A percentile compares a stretch with the other conserved stretches of the same genome.
Evolutionary conservation across 768 basidiomycete genomes (phyloP).

Genomic region (Macrolepiota dolichaula): DNA sequence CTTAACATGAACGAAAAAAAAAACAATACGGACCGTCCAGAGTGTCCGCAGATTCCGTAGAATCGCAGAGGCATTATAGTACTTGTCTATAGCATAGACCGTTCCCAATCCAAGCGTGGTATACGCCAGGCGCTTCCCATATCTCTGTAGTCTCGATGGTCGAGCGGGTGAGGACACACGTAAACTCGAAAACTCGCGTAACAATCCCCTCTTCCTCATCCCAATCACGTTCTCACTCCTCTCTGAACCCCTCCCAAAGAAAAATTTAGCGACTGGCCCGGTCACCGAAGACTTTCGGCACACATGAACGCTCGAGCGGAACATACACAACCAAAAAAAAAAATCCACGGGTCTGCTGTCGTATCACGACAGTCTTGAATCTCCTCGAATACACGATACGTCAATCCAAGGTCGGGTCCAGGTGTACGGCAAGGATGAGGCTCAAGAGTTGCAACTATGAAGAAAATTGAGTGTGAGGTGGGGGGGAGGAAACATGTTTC

Average conservation of each 20-base stretch:
- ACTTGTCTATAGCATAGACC: constrained; percentile 42
- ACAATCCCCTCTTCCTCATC: not conserved
- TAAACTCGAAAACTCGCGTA: not conserved
- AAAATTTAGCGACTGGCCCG: not conserved
- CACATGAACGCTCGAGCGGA: not conserved
- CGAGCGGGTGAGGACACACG: not conserved
- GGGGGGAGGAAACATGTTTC: no score
- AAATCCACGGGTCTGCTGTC: no score
- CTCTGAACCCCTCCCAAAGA: not conserved
- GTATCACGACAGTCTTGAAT: no score
- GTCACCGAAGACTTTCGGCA: not conserved
- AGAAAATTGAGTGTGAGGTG: no score
- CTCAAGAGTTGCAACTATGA: no score
- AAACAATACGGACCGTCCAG: constrained; percentile 36
- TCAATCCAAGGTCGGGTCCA: no score
- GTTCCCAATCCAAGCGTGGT: constrained; percentile 35
- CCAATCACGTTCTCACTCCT: not conserved
- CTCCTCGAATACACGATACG: no score
- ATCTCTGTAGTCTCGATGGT: not conserved
- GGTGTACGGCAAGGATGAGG: no score
- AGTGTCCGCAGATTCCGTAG: constrained; percentile 51
- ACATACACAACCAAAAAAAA: not conserved
- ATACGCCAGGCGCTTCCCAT: constrained; percentile 27
- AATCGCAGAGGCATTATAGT: constrained; percentile 57
- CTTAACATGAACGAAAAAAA: not conserved